A percentile compares a stretch with the other conserved stretches of the same genome.
phyloP scores from a whole-genome alignment of 169 alveolate genomes.

The Plasmodium cynomolgi region DNA sequence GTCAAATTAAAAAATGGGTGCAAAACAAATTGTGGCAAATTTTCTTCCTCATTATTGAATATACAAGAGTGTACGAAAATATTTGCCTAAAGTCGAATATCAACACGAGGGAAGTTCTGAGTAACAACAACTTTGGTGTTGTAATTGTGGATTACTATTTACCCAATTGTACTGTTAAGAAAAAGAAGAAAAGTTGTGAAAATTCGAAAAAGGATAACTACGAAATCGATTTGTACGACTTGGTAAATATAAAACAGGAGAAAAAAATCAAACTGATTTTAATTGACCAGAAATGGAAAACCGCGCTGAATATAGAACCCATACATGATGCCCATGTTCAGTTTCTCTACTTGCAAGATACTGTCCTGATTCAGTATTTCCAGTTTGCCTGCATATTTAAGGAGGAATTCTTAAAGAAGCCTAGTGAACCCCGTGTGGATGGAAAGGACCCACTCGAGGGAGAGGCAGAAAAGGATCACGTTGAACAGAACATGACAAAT shows the following conservation, averaged over 20 bases:
- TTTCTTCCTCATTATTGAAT: constrained; percentile 48
- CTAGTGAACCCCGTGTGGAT: background rate
- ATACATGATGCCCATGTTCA: constrained; percentile 19
- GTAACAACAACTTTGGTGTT: constrained; percentile 45
- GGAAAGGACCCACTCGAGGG: background rate
- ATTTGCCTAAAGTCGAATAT: constrained; percentile 12
- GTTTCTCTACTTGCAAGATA: constrained; percentile 41
- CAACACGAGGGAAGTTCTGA: constrained; percentile 53
- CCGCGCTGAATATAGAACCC: constrained; percentile 9
- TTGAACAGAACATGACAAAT: background rate
- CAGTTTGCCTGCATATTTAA: constrained; percentile 42
- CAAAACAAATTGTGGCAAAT: background rate
- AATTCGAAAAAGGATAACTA: background rate
- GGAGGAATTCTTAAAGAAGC: background rate
- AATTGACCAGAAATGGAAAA: constrained; percentile 55
- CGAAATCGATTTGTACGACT: constrained; percentile 36
- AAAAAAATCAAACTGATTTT: constrained; percentile 39
- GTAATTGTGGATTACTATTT: constrained; percentile 57
- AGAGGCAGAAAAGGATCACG: background rate
- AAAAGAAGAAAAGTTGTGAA: constrained; percentile 13
- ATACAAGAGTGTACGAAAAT: constrained; percentile 29
- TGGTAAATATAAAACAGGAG: constrained; percentile 54
- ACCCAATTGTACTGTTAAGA: constrained; percentile 39
- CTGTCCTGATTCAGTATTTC: constrained; percentile 53
- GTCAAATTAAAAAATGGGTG: constrained; percentile 3